These are phyloP conservation scores for Cicer pinnatifidum DNA, from an alignment of 306 rosid genomes.

Conservation along the genomic window DNA sequence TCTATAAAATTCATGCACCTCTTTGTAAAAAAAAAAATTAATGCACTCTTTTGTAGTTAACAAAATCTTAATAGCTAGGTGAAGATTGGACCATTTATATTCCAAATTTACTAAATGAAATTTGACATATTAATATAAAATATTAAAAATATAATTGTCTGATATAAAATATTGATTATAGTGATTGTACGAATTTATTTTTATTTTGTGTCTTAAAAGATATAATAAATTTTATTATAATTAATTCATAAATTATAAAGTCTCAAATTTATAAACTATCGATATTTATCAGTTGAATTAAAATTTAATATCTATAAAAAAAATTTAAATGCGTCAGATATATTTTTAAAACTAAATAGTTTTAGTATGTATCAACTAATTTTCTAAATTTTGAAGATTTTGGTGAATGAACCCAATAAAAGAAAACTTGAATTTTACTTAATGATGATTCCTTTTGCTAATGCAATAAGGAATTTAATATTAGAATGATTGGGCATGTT, in stretches of 20 bases:
- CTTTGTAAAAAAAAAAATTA: too few species aligned
- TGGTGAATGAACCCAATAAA: conserved; percentile 1
- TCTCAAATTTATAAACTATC: too few species aligned
- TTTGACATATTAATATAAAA: neutral
- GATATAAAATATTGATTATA: neutral
- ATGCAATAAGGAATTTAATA: conserved; percentile 32
- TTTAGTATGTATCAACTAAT: neutral
- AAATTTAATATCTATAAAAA: too few species aligned
- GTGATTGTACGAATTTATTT: neutral
- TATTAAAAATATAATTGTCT: neutral
- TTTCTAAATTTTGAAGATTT: neutral
- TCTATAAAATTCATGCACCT: too few species aligned
- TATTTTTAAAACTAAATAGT: neutral
- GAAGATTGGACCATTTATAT: neutral
- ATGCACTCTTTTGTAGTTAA: too few species aligned
- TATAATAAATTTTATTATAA: too few species aligned
- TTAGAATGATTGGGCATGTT: conserved; percentile 44
- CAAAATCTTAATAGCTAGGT: neutral
- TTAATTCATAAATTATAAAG: too few species aligned
- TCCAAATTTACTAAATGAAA: neutral
- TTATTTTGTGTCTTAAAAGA: too few species aligned
- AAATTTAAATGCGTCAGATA: neutral
- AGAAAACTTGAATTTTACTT: conserved; percentile 6
- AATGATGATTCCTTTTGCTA: conserved; percentile 37
- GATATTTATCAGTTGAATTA: too few species aligned